These are phyloP conservation scores for Sclerotinia sclerotiorum DNA, from an alignment of 2,329 filamentous ascomycete genomes.

Conservation along the genomic window DNA sequence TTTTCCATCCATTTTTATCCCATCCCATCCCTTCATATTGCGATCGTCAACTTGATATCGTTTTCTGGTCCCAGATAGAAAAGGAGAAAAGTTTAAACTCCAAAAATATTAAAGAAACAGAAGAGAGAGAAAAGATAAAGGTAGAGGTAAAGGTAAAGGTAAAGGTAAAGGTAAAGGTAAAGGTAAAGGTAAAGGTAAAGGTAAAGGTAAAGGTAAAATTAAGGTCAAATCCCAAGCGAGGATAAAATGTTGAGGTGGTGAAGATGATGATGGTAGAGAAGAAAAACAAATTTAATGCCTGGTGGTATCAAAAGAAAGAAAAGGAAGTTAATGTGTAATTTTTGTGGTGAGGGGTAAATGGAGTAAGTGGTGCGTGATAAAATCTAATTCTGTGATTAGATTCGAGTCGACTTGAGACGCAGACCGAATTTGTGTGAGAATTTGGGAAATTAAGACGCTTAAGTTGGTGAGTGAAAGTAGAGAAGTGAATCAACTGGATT, in stretches of 20 bases:
- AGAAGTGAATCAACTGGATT: not conserved
- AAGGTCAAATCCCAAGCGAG: no score
- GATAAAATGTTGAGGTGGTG: not conserved
- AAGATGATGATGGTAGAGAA: not conserved
- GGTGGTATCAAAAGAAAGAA: constrained; percentile 18
- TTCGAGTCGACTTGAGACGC: not conserved
- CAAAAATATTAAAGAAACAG: no score
- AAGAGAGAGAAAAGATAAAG: no score
- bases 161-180: no score
- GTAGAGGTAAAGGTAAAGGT: no score
- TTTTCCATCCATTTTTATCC: not conserved
- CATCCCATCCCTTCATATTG: no score
- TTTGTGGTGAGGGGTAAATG: not conserved
- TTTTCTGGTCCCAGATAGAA: not conserved
- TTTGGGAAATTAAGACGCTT: not conserved
- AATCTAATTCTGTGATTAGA: not conserved
- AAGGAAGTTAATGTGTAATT: not conserved
- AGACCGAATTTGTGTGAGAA: not conserved
- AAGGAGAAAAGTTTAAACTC: not conserved
- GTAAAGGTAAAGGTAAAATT: not conserved
- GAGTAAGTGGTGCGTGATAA: not conserved
- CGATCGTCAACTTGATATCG: no score
- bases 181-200: no score
- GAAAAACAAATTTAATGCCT: not conserved
- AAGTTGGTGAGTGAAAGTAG: not conserved